Evolutionary conservation across 2,329 filamentous ascomycete genomes (phyloP).

Genomic region (Claviceps citrina): DNA sequence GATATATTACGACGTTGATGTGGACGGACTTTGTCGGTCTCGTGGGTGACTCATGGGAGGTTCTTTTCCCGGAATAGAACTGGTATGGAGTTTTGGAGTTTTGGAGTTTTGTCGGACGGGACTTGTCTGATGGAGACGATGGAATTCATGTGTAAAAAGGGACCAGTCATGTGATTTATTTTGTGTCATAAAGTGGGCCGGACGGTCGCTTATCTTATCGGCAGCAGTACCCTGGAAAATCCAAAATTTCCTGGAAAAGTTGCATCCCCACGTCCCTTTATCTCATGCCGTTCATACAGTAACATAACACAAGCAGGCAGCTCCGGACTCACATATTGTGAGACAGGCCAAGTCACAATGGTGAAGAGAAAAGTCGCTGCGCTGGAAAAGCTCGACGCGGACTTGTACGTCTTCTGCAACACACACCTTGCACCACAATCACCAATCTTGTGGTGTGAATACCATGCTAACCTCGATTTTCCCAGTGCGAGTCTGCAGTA

Average conservation of each 20-base stretch:
- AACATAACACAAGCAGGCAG: no score
- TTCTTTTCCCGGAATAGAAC: no score
- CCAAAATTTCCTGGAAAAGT: conserved; percentile 4
- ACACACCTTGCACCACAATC: no score
- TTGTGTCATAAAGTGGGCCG: not conserved
- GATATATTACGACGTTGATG: no score
- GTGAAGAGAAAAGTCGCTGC: conserved; percentile 82
- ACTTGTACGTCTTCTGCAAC: conserved; percentile 40
- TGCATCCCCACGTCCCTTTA: not conserved
- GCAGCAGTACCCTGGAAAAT: not conserved
- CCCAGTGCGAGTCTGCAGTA: conserved; percentile 68
- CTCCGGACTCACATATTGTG: no score
- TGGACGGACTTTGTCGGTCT: no score
- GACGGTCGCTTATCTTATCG: conserved; percentile 3
- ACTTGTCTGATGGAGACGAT: no score
- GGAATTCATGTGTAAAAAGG: no score
- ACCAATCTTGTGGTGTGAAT: no score
- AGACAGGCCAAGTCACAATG: conserved; percentile 30
- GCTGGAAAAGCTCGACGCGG: conserved; percentile 88
- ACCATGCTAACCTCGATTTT: not conserved
- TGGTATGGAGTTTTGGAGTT: not conserved
- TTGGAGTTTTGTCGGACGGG: no score
- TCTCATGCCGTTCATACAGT: not conserved
- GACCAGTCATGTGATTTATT: no score
- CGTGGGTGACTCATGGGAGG: no score